These are phyloP conservation scores for Globisporangium irregulare DNA, from an alignment of 352 stramenopile species.

Conservation along the genomic window DNA sequence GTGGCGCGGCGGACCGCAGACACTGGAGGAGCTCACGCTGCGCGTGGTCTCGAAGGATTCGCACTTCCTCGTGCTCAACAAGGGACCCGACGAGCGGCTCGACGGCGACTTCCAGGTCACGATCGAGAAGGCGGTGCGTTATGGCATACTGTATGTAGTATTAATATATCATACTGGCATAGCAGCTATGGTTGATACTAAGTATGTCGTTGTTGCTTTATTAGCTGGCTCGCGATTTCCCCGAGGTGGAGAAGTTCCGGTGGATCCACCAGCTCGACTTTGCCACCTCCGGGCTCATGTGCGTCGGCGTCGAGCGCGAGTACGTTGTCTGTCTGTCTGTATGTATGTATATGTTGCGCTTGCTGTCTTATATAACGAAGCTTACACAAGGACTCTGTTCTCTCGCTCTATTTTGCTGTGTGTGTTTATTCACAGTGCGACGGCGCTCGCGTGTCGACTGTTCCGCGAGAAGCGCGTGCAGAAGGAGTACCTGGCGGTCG, in stretches of 20 bases:
- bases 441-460: slow-evolving; percentile 54
- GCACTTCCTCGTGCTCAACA: slow-evolving; percentile 79
- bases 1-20: slow-evolving; percentile 51
- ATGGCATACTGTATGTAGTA: background rate
- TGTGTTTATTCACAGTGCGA: slow-evolving; percentile 38
- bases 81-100: slow-evolving; percentile 78
- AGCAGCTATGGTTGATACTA: background rate
- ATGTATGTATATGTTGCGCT: no score
- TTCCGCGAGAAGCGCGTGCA: slow-evolving; percentile 80
- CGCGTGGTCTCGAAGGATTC: slow-evolving; percentile 42
- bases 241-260: slow-evolving; percentile 75
- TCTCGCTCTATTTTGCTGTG: slow-evolving; percentile 2
- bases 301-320: slow-evolving; percentile 69
- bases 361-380: background rate
- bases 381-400: background rate
- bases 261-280: slow-evolving; percentile 92
- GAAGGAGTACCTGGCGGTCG: slow-evolving; percentile 85
- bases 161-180: background rate
- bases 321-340: slow-evolving; percentile 23
- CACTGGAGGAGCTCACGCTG: slow-evolving; percentile 52
- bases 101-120: slow-evolving; percentile 87
- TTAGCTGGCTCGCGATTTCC: slow-evolving; percentile 66
- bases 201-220: background rate
- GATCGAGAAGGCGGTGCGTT: slow-evolving; percentile 81
- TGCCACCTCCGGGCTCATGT: slow-evolving; percentile 85